Conservation (phyloP, 441 rosid genomes). For the Populus trichocarpa region DNA sequence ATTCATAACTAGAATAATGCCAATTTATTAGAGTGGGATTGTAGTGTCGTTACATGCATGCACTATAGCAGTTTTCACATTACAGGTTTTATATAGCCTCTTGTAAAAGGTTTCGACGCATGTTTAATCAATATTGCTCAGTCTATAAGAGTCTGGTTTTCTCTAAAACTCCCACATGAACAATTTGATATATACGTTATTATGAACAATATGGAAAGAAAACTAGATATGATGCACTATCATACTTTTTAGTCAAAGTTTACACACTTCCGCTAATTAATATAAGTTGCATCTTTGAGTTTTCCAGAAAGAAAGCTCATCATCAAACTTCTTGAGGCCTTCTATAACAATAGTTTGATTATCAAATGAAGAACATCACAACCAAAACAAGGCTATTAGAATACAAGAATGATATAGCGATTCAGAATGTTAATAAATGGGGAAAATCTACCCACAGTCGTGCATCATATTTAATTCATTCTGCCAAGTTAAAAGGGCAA, state of each 20-base stretch:
- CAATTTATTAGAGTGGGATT: neutral
- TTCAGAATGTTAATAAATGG: neutral
- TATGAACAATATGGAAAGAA: neutral
- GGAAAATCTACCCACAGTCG: neutral
- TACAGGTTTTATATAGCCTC: neutral
- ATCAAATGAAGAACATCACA: neutral
- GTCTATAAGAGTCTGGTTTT: neutral
- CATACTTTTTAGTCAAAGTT: neutral
- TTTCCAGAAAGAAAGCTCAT: no score
- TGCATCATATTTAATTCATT: neutral
- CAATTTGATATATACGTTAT: neutral
- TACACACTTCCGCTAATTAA: neutral
- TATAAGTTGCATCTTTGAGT: neutral
- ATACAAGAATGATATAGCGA: neutral
- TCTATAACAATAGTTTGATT: neutral
- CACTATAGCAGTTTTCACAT: neutral
- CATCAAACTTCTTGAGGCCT: neutral
- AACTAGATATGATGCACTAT: neutral
- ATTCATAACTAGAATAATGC: neutral
- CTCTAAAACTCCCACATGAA: neutral
- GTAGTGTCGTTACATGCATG: neutral
- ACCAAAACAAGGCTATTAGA: neutral
- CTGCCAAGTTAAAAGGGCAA: neutral
- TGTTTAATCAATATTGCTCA: neutral
- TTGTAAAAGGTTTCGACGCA: neutral